Conservation (phyloP, 495 filamentous ascomycete species). For the Physcia stellaris region DNA sequence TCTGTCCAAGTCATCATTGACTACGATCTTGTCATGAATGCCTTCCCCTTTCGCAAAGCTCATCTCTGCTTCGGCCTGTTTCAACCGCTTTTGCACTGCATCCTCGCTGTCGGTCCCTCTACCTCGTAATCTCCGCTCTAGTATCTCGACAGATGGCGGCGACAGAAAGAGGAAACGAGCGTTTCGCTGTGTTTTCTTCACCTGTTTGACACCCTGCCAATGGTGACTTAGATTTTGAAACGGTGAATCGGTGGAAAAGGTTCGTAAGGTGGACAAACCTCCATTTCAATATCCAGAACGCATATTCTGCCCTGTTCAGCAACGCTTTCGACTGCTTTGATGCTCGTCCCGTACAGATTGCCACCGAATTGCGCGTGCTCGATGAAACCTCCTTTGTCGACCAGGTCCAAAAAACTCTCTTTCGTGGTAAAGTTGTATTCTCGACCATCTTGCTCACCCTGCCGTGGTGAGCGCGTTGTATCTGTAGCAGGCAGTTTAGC, state of each 20-base stretch:
- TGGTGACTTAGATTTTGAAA: too few relatives aligned
- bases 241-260: too few relatives aligned
- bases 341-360: constrained; percentile 78
- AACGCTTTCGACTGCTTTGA: constrained; percentile 61
- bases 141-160: constrained; percentile 59
- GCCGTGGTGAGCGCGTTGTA: constrained; percentile 66
- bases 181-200: constrained; percentile 59
- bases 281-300: constrained; percentile 78
- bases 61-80: constrained; percentile 71
- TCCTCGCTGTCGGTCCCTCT: constrained; percentile 76
- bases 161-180: constrained; percentile 78
- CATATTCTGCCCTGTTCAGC: constrained; percentile 38
- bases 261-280: constrained; percentile 45
- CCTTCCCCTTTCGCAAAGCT: constrained; percentile 61
- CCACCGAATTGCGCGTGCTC: constrained; percentile 81
- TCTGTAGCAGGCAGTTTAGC: constrained; percentile 24
- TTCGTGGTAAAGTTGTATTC: constrained; percentile 72
- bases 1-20: constrained; percentile 79
- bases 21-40: constrained; percentile 71
- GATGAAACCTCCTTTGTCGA: constrained; percentile 62
- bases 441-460: constrained; percentile 59
- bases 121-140: constrained; percentile 67
- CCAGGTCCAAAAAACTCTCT: constrained; percentile 55
- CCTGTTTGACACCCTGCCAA: constrained; percentile 77
- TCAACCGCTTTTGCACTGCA: constrained; percentile 55